Evolutionary conservation across 164 flowering plant genomes (phyloP).

Genomic region (Annona cherimola): DNA sequence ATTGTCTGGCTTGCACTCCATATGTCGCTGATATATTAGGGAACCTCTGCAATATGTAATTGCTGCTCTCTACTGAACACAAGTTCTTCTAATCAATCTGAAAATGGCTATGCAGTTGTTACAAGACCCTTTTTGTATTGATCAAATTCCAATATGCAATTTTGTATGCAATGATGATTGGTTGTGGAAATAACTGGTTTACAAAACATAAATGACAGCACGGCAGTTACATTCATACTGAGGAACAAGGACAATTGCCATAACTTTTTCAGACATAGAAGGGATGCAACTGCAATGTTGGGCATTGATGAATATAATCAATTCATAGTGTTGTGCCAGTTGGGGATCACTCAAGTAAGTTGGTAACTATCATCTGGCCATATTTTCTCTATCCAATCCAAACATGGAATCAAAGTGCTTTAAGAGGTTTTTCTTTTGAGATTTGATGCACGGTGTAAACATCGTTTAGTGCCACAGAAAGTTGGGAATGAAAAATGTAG

Average conservation of each 20-base stretch:
- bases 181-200: background rate
- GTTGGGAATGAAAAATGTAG: background rate
- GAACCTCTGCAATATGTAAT: constrained; percentile 22
- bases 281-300: background rate
- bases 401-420: background rate
- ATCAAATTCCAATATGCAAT: background rate
- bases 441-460: background rate
- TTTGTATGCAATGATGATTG: background rate
- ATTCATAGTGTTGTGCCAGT: too few species aligned
- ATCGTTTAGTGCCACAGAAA: background rate
- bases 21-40: constrained; percentile 10
- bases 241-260: background rate
- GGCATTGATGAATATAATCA: too few species aligned
- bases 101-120: background rate
- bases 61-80: constrained; percentile 23
- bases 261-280: background rate
- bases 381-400: background rate
- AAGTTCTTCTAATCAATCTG: constrained; percentile 30
- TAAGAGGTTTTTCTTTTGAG: too few species aligned
- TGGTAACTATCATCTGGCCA: background rate
- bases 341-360: too few species aligned
- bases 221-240: background rate
- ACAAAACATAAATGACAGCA: background rate
- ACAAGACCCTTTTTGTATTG: background rate
- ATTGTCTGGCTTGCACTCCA: constrained; percentile 9